Percentiles rank a stretch among this genome's conserved stretches.
Conservation (phyloP, 2,329 filamentous ascomycete genomes). For the Colletotrichum lentis region DNA sequence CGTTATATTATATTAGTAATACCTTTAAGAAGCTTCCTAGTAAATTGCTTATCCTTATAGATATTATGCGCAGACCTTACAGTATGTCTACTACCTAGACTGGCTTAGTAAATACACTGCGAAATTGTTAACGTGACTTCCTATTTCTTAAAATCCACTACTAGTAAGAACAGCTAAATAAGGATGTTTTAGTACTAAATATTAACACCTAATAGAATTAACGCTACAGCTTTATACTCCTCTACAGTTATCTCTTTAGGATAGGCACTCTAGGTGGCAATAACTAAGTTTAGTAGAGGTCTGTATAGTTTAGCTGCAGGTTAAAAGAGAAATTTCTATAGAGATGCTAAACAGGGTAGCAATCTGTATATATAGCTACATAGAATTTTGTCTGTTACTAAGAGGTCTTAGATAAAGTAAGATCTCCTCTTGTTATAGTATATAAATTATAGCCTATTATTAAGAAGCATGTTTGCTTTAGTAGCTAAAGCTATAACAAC, state of each 20-base stretch:
- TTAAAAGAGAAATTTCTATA: conserved; percentile 53
- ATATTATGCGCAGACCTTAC: too few relatives aligned
- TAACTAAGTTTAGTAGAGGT: conserved; percentile 57
- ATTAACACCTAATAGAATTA: too few relatives aligned
- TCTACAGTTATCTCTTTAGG: conserved; percentile 56
- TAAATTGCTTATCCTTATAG: too few relatives aligned
- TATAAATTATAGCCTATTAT: conserved; percentile 55
- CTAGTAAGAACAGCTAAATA: too few relatives aligned
- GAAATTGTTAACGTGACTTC: too few relatives aligned
- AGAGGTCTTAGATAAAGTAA: conserved; percentile 38
- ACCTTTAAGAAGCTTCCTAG: too few relatives aligned
- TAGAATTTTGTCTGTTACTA: conserved; percentile 41
- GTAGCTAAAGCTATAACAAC: conserved; percentile 42
- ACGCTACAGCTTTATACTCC: too few relatives aligned
- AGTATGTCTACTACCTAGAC: too few relatives aligned
- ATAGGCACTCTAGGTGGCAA: conserved; percentile 59
- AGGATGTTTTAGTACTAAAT: too few relatives aligned
- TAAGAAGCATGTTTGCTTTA: conserved; percentile 52
- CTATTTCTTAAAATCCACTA: too few relatives aligned
- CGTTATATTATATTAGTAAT: too few relatives aligned
- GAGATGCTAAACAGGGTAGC: conserved; percentile 35
- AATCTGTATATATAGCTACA: conserved; percentile 53
- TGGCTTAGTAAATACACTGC: too few relatives aligned
- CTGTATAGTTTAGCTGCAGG: conserved; percentile 42
- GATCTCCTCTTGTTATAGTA: conserved; percentile 47